Conservation (phyloP, 2,329 filamentous ascomycete genomes). For the Diaporthe sp. region DNA sequence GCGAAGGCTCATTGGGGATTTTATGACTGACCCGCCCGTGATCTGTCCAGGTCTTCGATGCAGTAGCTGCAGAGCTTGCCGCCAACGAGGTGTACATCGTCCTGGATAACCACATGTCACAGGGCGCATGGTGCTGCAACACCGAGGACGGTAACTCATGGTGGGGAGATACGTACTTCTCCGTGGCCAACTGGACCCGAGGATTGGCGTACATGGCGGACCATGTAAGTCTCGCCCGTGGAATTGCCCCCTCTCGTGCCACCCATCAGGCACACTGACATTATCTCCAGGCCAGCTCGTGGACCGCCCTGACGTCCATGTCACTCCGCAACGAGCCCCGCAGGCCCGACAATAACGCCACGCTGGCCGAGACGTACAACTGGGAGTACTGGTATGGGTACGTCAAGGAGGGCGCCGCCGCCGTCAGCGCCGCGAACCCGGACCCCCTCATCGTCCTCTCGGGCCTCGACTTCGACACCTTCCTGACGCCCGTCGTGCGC, state of each 20-base stretch:
- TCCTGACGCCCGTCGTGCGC: constrained; percentile 56
- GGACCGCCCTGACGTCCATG: constrained; percentile 56
- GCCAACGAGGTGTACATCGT: constrained; percentile 62
- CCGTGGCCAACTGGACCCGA: constrained; percentile 65
- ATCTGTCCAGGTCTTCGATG: constrained; percentile 60
- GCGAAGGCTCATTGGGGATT: too few relatives aligned
- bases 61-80: constrained; percentile 63
- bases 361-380: constrained; percentile 53
- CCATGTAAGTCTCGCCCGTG: constrained; percentile 51
- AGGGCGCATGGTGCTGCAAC: constrained; percentile 62
- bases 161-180: constrained; percentile 66
- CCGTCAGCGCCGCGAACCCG: constrained; percentile 59
- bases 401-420: constrained; percentile 55
- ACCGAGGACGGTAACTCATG: constrained; percentile 61
- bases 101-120: constrained; percentile 64
- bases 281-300: constrained; percentile 49
- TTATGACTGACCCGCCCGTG: constrained; percentile 32
- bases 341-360: constrained; percentile 48
- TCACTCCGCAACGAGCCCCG: constrained; percentile 60
- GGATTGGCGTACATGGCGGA: constrained; percentile 65
- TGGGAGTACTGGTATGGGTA: constrained; percentile 62
- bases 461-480: constrained; percentile 63
- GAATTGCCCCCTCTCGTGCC: too few relatives aligned
- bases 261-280: not conserved
- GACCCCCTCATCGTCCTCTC: constrained; percentile 63